Percentiles rank a stretch among this genome's conserved stretches.
These are phyloP conservation scores for Epichloe aotearoae DNA, from an alignment of 2,329 filamentous ascomycete species.

Conservation along the genomic window DNA sequence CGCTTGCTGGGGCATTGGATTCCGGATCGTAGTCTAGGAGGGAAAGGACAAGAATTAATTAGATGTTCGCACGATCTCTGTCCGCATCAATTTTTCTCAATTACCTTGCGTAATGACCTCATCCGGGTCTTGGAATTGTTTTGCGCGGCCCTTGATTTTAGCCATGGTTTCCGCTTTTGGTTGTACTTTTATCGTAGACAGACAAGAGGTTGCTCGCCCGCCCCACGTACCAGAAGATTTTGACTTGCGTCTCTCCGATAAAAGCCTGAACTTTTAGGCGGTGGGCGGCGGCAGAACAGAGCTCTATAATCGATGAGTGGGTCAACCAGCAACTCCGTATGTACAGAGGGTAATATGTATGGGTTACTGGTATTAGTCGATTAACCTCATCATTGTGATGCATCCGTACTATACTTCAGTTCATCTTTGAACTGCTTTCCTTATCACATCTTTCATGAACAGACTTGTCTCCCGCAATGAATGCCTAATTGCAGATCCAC, in stretches of 20 bases:
- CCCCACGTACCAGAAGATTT: constrained; percentile 22
- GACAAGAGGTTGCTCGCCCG: background rate
- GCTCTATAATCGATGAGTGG: background rate
- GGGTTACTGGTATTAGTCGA: no score
- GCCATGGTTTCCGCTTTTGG: constrained; percentile 28
- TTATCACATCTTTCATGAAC: background rate
- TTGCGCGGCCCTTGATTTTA: constrained; percentile 38
- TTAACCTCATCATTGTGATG: background rate
- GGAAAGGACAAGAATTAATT: background rate
- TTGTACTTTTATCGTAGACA: constrained; percentile 5
- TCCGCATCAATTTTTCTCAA: background rate
- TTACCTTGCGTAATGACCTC: constrained; percentile 50
- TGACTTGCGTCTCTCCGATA: background rate
- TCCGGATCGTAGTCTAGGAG: constrained; percentile 70
- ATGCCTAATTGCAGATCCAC: background rate
- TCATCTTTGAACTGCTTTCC: no score
- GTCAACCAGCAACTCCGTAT: background rate
- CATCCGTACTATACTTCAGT: background rate
- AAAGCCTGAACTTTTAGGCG: constrained; percentile 36
- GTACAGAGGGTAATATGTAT: no score
- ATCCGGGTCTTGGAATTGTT: constrained; percentile 48
- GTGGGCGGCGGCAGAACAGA: constrained; percentile 31
- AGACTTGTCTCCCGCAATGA: background rate
- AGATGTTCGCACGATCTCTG: background rate
- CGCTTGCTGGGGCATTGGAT: constrained; percentile 44